Evolutionary conservation across 1,284 basidiomycete species (phyloP), one percentile per base, ranked within the genome.

Genomic region (Sporisorium sorghi): DNA sequence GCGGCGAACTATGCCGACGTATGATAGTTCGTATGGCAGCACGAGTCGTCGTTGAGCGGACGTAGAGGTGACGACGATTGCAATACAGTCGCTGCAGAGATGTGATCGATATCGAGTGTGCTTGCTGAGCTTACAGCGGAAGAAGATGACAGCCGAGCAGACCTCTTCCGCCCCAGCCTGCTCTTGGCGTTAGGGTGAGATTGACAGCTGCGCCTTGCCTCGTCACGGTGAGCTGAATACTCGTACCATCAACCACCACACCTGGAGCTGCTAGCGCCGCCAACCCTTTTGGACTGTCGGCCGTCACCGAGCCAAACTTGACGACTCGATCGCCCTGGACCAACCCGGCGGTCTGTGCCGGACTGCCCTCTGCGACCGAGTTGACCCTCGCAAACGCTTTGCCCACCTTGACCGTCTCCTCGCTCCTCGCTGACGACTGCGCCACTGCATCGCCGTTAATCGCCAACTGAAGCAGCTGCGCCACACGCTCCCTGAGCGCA

Each of bases 161-260:
- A 0, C 75, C 75, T 59, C 75, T 67, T 47, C 75, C 75, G 11
- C 75, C 75, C 75, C 72, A 77, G 3, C 55, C 64, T 23, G 67
- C 54, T 28, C 58, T 62, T 1, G 72, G 75, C 1, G 55, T 59
- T 33, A 77, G 42, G 0, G 55, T 60, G 48, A 74, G 32, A 2
- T 23, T 14, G 4, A 68, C 26, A 0, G 33, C 32, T 14, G 39
- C 19, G 9, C 51, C 30, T 5, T 59, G 30, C 9, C 70, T 62
- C 8, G 19, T 37, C 0, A 71, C 54, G 6, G 37, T 21, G 35
- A 77, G 12, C 37, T 54, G 53, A 14, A 75, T 60, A 2, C 50
- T 30, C 11, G 17, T 30, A 0, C 75, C 72, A 32, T 74, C 75
- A 7, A 59, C 56, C 15, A 77, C 62, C 1, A 68, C 51, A 1